A percentile compares a stretch with the other conserved stretches of the same genome.
These are phyloP conservation scores for Coniferiporia weirii DNA, from an alignment of 1,284 basidiomycete species.

Conservation along the genomic window DNA sequence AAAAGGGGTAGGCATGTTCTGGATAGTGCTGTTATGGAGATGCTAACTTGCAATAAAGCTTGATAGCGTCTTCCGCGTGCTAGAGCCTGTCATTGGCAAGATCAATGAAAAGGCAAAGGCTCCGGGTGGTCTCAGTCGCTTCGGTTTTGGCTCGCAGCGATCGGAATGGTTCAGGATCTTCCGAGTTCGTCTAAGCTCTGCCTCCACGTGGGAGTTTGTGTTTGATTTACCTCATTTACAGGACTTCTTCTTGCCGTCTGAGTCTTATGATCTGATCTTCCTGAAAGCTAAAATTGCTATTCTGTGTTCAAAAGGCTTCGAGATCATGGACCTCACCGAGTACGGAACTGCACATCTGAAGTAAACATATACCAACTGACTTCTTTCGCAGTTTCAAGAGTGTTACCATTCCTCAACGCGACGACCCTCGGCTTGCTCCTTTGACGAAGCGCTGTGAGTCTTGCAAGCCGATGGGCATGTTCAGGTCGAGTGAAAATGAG, in stretches of 20 bases:
- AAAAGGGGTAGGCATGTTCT: constrained; percentile 64
- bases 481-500: constrained; percentile 81
- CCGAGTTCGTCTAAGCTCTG: constrained; percentile 43
- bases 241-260: constrained; percentile 90
- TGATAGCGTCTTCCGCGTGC: constrained; percentile 88
- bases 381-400: constrained; percentile 64
- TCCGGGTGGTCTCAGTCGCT: constrained; percentile 61
- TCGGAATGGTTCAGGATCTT: constrained; percentile 92
- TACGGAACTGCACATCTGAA: constrained; percentile 35
- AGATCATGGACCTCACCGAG: constrained; percentile 94
- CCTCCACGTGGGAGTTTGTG: neutral
- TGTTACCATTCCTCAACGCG: constrained; percentile 78
- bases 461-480: constrained; percentile 87
- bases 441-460: constrained; percentile 79
- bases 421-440: constrained; percentile 68
- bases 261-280: constrained; percentile 87
- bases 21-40: constrained; percentile 3
- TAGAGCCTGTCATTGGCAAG: constrained; percentile 87
- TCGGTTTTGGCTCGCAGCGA: constrained; percentile 70
- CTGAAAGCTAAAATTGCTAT: constrained; percentile 89
- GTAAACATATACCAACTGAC: constrained; percentile 9
- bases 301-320: constrained; percentile 89
- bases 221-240: constrained; percentile 22
- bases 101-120: constrained; percentile 72
- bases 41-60: constrained; percentile 35